Base-by-base conservation (phyloP, 345 rosid species). In the Salix viminalis region DNA sequence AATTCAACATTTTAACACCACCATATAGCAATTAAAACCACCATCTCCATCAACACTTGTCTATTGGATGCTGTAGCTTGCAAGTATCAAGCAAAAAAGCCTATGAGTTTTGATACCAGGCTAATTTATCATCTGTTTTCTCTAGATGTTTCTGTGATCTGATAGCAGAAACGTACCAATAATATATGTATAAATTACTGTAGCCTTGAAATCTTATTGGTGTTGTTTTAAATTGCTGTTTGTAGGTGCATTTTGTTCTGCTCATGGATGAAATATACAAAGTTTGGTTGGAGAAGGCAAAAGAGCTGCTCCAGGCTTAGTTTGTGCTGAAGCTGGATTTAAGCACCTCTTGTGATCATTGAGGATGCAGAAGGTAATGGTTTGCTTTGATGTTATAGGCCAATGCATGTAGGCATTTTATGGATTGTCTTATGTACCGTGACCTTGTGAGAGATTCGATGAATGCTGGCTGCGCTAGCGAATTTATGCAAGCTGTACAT, bases 161-260 rank as follows among this genome's bases (percentile, higher is more conserved):
- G 23, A 52, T 52, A 52, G n/a, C 58, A 52, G 8, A 52, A 52
- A 6, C 19, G 3, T 6, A 52, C 58, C 2, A 18, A 50, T 2
- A 52, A 52, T 52, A 52, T 18, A 16, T 52, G 58, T n/a, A 52
- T 1, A 21, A 52, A 52, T 18, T 52, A 18, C 2, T 52, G 7
- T 5, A 52, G 58, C 58, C 58, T 52, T 52, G 3, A 52, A 18
- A 52, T 52, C 58, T 52, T 2, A 18, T 52, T 52, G 21, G n/a
- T 52, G n/a, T 0, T 52, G 58, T 34, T 12, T 46, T 4, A 32
- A 32, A 39, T 72, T 67, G 44, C 71, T 71, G 44, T 75, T 37
- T 77, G 70, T 89, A 94, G 99, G 95, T 91, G 76, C 94, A 95
- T 78, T 90, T 91, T 78, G 93, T 90, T 66, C 83, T 92, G 77